Base-by-base conservation (phyloP, 257 asterid species). In the Solanum infundibuliforme region DNA sequence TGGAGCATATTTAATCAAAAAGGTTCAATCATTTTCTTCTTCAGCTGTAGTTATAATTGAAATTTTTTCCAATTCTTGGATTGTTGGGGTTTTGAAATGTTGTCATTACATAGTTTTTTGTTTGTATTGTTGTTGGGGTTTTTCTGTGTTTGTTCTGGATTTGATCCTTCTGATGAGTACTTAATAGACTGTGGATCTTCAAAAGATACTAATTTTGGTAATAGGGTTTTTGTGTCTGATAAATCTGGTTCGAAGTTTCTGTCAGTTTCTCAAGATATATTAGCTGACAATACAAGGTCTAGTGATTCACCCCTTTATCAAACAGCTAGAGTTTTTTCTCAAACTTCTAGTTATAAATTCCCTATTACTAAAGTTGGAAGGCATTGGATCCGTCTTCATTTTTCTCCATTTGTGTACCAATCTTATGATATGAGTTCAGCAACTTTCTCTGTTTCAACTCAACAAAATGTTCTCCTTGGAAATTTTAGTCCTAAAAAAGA, bases 171-270 rank as follows among this genome's bases (percentile, higher is more conserved):
- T 4, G 98, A 93, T 90, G 84, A 71, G 43, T 94, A 90, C 87
- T 92, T 92, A 71, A 83, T 94, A 34, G 91, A 89, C 69, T 93
- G 98, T 89, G 98, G 98, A 81, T 94, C 98, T 46, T 87, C 95
- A 36, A 87, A 38, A 48, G 94, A 92, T 76, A 87, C 90, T 27
- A 34, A 35, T 38, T 86, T 94, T 60, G 98, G 94, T 32, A 92
- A 89, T 89, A 83, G 90, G 87, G 94, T 92, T 48, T 94, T 38
- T 83, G 90, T 88, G 8, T 84, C 95, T 38, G 98, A 94, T 91
- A 90, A 89, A 88, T 92, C 98, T n/a, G 92, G 94, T 68, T 81
- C 94, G 2, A 91, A 84, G 52, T 92, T 71, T 73, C 88, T 94
- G 25, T 87, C 95, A 39, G 89, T 95, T 46, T 88, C 94, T 27